Percentiles rank a stretch among this genome's conserved stretches.
phyloP scores from a whole-genome alignment of 75 land plant genomes.

The Sequoia sempervirens region DNA sequence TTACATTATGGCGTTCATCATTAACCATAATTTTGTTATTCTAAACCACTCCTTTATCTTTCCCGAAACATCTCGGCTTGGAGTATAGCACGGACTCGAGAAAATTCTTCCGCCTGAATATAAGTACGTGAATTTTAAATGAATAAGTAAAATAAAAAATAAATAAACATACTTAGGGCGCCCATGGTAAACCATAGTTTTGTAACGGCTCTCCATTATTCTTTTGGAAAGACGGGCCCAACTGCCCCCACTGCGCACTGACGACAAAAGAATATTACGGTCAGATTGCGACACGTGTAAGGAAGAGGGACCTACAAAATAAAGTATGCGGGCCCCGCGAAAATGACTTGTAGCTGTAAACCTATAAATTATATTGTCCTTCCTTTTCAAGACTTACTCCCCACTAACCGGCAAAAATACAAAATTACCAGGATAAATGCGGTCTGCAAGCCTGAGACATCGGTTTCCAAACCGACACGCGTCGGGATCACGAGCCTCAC shows the following conservation, averaged over 20 bases:
- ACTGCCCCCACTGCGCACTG: background rate
- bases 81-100: too few relatives aligned
- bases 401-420: background rate
- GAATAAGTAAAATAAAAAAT: too few relatives aligned
- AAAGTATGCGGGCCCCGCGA: constrained; percentile 8
- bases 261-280: constrained; percentile 4
- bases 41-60: too few relatives aligned
- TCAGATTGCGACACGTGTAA: background rate
- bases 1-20: too few relatives aligned
- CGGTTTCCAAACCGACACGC: background rate
- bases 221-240: background rate
- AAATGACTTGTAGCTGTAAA: too few relatives aligned
- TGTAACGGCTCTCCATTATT: constrained; percentile 6
- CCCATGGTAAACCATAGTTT: background rate
- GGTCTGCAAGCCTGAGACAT: constrained; percentile 3
- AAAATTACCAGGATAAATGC: background rate
- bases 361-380: background rate
- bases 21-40: too few relatives aligned
- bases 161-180: background rate
- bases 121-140: too few relatives aligned
- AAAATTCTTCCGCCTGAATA: too few relatives aligned
- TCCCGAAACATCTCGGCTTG: too few relatives aligned
- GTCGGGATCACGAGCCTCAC: background rate
- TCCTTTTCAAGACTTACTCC: background rate
- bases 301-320: background rate